Conservation (phyloP, 106 monocot species). For the Acanthochlamys bracteata region DNA sequence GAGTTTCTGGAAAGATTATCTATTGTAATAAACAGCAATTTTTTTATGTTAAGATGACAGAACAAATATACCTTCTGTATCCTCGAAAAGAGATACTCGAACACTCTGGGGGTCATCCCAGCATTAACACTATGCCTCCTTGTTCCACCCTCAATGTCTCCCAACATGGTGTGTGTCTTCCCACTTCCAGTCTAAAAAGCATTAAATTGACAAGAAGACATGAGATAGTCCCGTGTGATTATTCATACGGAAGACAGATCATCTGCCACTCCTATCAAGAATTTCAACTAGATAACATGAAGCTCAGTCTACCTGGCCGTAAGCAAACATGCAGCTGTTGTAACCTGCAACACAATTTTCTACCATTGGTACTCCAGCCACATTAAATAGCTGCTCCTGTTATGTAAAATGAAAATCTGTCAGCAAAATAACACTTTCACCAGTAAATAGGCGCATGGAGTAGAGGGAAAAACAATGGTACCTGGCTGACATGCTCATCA, state of each 20-base stretch:
- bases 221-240: no score
- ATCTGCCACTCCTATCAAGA: no score
- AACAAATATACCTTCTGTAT: conserved; percentile 66
- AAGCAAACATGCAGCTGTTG: conserved; percentile 98
- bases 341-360: conserved; percentile 91
- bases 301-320: conserved; percentile 56
- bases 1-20: no score
- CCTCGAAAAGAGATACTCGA: conserved; percentile 81
- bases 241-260: no score
- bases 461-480: background rate
- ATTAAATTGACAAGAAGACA: no score
- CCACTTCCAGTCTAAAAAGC: conserved; percentile 88
- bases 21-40: no score
- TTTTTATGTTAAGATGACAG: background rate
- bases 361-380: conserved; percentile 91
- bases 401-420: background rate
- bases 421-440: background rate
- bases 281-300: no score
- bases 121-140: conserved; percentile 67
- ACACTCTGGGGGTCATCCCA: conserved; percentile 96
- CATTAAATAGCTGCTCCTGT: conserved; percentile 85
- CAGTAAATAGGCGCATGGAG: no score
- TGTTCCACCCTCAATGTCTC: conserved; percentile 83
- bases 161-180: conserved; percentile 94
- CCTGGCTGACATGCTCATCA: no score